Conservation (phyloP, 116 monocot genomes). For the Zostera marina region DNA sequence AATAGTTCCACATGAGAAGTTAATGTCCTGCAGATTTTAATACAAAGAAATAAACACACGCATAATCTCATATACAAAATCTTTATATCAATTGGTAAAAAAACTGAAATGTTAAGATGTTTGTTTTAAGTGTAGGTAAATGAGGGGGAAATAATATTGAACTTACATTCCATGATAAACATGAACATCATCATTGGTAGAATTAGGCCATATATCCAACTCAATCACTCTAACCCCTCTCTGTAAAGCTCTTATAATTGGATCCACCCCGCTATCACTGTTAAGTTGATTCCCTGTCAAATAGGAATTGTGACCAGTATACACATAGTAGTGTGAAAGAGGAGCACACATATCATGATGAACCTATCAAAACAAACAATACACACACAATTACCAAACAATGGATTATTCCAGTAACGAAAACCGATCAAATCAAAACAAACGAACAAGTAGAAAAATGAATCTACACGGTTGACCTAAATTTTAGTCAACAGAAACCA, state of each 20-base stretch:
- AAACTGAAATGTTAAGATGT: no score
- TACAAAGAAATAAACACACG: no score
- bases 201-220: conserved; percentile 73
- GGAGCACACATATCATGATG: conserved; percentile 54
- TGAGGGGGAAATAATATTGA: not conserved
- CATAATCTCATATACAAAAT: no score
- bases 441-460: no score
- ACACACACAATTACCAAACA: not conserved
- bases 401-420: no score
- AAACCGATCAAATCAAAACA: no score
- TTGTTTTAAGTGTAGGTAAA: no score
- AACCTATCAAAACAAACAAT: not conserved
- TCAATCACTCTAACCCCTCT: conserved; percentile 72
- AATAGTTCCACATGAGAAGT: conserved; percentile 66
- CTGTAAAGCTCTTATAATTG: conserved; percentile 46
- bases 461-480: no score
- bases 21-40: conserved; percentile 41
- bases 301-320: conserved; percentile 71
- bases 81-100: no score
- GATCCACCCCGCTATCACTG: conserved; percentile 59
- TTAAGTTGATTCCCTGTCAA: conserved; percentile 72
- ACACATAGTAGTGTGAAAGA: conserved; percentile 58
- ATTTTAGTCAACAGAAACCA: no score
- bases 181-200: conserved; percentile 34
- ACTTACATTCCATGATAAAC: conserved; percentile 58